Evolutionary conservation across 495 filamentous ascomycete genomes (phyloP).

Genomic region (Aspergillus cavernicola): DNA sequence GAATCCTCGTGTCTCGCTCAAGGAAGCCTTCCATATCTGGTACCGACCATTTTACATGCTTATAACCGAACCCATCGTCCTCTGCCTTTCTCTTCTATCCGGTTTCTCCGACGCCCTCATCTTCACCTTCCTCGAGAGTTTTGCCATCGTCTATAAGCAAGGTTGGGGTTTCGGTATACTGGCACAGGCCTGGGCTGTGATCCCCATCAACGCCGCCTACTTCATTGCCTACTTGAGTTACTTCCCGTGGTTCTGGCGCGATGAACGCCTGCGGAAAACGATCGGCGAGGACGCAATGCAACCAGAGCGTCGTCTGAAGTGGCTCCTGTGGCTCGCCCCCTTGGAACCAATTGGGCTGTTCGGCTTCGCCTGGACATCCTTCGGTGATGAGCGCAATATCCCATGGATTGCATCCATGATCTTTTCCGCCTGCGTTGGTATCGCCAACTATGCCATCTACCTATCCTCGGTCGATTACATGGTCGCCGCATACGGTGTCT

Average conservation of each 20-base stretch:
- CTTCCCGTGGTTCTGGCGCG: slow-evolving; percentile 57
- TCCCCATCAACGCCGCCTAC: slow-evolving; percentile 60
- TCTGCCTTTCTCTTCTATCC: slow-evolving; percentile 63
- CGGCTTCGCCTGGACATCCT: slow-evolving; percentile 61
- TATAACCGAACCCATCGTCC: slow-evolving; percentile 67
- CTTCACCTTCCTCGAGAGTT: slow-evolving; percentile 71
- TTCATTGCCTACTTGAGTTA: slow-evolving; percentile 60
- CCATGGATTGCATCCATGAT: slow-evolving; percentile 63
- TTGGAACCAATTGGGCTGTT: slow-evolving; percentile 62
- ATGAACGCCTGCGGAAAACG: slow-evolving; percentile 37
- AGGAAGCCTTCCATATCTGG: slow-evolving; percentile 59
- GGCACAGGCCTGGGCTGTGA: slow-evolving; percentile 53
- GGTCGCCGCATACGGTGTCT: slow-evolving; percentile 71
- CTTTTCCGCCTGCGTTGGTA: slow-evolving; percentile 54
- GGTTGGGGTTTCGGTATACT: slow-evolving; percentile 56
- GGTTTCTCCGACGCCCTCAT: slow-evolving; percentile 76
- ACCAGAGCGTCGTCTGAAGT: slow-evolving; percentile 31
- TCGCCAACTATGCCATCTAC: slow-evolving; percentile 66
- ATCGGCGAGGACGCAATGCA: slow-evolving; percentile 26
- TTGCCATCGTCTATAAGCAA: slow-evolving; percentile 57
- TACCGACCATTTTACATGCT: slow-evolving; percentile 72
- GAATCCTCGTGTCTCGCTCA: slow-evolving; percentile 46
- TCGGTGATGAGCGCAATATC: slow-evolving; percentile 44
- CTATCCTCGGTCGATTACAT: slow-evolving; percentile 79
- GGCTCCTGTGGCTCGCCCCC: slow-evolving; percentile 56